phyloP scores from a whole-genome alignment of 2,329 filamentous ascomycete genomes.

The Sclerotinia spermophila region DNA sequence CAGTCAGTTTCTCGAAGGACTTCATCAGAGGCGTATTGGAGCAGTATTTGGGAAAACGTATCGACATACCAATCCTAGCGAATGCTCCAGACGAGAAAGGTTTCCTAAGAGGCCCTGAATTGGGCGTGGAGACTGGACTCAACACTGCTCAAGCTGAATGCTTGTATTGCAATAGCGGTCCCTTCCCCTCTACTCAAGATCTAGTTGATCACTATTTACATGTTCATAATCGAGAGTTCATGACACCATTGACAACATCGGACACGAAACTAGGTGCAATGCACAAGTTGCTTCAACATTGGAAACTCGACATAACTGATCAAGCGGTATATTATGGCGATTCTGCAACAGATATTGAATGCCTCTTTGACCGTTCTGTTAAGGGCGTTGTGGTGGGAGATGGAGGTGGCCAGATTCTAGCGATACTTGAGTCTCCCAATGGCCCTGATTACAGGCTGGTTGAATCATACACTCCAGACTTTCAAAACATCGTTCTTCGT shows the following conservation, averaged over 20 bases:
- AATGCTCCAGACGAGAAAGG: slow-evolving; percentile 28
- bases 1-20: slow-evolving; percentile 30
- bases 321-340: slow-evolving; percentile 35
- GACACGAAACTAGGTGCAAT: slow-evolving; percentile 30
- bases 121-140: background rate
- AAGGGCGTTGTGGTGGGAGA: slow-evolving; percentile 29
- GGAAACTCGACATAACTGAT: slow-evolving; percentile 1
- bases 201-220: background rate
- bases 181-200: background rate
- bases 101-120: slow-evolving; percentile 19
- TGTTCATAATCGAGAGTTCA: background rate
- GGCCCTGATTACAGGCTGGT: background rate
- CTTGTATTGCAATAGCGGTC: background rate
- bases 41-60: background rate
- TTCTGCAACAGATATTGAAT: slow-evolving; percentile 35
- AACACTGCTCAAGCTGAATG: slow-evolving; percentile 7
- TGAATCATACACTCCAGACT: background rate
- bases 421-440: slow-evolving; percentile 5
- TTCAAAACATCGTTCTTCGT: background rate
- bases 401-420: slow-evolving; percentile 24
- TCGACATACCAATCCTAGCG: slow-evolving; percentile 23
- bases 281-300: slow-evolving; percentile 22
- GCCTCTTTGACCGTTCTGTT: slow-evolving; percentile 28
- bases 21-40: slow-evolving; percentile 31
- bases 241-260: slow-evolving; percentile 24